phyloP scores from a whole-genome alignment of 441 rosid species.

The Corymbia citriodora region DNA sequence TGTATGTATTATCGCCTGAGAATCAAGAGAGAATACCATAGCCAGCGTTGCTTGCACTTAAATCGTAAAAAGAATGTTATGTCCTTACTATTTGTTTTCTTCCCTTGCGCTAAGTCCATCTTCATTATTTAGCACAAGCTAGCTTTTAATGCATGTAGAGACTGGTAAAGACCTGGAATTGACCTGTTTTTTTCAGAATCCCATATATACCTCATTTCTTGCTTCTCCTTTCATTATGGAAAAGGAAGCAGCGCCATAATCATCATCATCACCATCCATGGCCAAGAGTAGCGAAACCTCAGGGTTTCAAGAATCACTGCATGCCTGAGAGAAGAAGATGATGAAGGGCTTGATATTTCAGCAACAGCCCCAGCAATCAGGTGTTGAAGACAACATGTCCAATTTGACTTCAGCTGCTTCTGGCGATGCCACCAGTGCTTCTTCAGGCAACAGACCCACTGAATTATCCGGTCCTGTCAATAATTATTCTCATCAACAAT shows the following conservation, averaged over 20 bases:
- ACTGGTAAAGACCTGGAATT: neutral
- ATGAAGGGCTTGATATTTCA: slow-evolving; percentile 50
- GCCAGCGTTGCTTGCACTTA: neutral
- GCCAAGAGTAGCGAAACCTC: neutral
- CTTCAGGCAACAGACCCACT: slow-evolving; percentile 59
- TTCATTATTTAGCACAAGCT: neutral
- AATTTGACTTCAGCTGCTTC: slow-evolving; percentile 84
- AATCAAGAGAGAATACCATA: neutral
- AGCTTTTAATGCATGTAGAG: neutral
- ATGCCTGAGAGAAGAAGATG: slow-evolving; percentile 22
- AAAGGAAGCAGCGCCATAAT: neutral
- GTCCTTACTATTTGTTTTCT: neutral
- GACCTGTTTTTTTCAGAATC: neutral
- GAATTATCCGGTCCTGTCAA: slow-evolving; percentile 15
- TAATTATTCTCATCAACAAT: slow-evolving; percentile 25
- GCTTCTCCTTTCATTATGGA: neutral
- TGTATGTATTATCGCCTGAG: neutral
- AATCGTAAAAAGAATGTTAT: neutral
- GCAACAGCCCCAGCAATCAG: slow-evolving; percentile 23
- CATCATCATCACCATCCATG: neutral
- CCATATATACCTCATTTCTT: neutral
- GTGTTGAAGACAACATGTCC: slow-evolving; percentile 69
- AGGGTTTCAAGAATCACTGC: slow-evolving; percentile 10
- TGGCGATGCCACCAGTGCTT: slow-evolving; percentile 72
- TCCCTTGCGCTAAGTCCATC: neutral